Conservation (phyloP, 352 stramenopile species). For the Stephanocyclus meneghinianus region DNA sequence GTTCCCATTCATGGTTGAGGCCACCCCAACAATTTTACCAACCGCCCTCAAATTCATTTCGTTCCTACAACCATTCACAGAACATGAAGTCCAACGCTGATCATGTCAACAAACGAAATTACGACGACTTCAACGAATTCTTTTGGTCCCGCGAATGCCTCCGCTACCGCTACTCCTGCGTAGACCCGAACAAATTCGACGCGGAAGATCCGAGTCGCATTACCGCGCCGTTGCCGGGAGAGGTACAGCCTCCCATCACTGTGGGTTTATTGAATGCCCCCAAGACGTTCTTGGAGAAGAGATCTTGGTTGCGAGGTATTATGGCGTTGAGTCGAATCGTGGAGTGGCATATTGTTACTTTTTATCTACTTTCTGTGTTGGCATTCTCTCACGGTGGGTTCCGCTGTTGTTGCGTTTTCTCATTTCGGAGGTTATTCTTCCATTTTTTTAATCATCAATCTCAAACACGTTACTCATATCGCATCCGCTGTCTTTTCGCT, state of each 20-base stretch:
- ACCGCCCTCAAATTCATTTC: not conserved
- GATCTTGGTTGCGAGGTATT: slow-evolving; percentile 93
- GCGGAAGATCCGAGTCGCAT: slow-evolving; percentile 21
- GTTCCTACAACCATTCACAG: slow-evolving; percentile 26
- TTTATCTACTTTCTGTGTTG: slow-evolving; percentile 92
- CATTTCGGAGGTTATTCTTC: not conserved
- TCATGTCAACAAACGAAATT: slow-evolving; percentile 94
- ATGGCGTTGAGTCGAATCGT: slow-evolving; percentile 94
- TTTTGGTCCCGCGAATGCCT: slow-evolving; percentile 97
- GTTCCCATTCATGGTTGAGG: not conserved
- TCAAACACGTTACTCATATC: no score
- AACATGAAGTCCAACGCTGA: slow-evolving; percentile 85
- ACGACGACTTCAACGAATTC: slow-evolving; percentile 99
- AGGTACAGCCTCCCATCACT: slow-evolving; percentile 80
- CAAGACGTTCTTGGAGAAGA: slow-evolving; percentile 98
- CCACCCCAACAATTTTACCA: not conserved
- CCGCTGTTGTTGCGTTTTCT: not conserved
- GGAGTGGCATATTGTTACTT: slow-evolving; percentile 96
- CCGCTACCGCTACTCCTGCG: slow-evolving; percentile 90
- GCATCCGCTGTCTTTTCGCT: not conserved
- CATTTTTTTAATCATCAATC: no score
- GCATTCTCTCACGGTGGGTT: slow-evolving; percentile 84
- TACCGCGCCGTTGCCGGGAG: slow-evolving; percentile 55
- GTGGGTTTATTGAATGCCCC: slow-evolving; percentile 88
- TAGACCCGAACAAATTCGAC: slow-evolving; percentile 82